Percentiles rank a stretch among this genome's conserved stretches.
These are phyloP conservation scores for Eucalyptus sp. DNA, from an alignment of 345 rosid species.

Conservation along the genomic window DNA sequence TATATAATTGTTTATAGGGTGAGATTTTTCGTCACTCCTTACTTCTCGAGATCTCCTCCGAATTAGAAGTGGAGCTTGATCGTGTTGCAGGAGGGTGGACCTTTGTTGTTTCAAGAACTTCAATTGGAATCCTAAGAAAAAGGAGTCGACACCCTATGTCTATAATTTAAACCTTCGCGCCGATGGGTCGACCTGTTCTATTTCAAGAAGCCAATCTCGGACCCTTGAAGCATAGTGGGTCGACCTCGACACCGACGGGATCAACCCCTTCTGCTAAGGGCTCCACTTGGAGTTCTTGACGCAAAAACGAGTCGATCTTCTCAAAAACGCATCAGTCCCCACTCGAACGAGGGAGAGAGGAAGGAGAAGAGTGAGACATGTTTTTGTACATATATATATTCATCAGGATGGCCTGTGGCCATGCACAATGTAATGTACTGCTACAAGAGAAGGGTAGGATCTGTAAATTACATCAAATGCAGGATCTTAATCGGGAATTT, in stretches of 20 bases:
- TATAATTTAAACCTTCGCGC: neutral
- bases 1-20: neutral
- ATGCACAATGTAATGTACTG: neutral
- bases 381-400: neutral
- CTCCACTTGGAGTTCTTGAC: neutral
- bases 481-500: neutral
- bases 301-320: neutral
- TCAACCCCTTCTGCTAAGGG: neutral
- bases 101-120: neutral
- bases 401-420: neutral
- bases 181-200: neutral
- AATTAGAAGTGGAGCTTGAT: neutral
- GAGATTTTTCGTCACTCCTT: neutral
- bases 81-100: neutral
- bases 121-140: neutral
- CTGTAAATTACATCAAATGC: neutral
- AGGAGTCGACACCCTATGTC: neutral
- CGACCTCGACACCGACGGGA: accelerated
- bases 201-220: neutral
- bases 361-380: neutral
- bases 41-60: neutral
- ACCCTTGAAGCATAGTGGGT: neutral
- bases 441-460: neutral
- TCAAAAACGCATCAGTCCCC: neutral
- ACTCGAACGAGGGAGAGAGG: neutral